Base-by-base conservation (phyloP, 257 asterid genomes). In the Buddleja alternifolia region DNA sequence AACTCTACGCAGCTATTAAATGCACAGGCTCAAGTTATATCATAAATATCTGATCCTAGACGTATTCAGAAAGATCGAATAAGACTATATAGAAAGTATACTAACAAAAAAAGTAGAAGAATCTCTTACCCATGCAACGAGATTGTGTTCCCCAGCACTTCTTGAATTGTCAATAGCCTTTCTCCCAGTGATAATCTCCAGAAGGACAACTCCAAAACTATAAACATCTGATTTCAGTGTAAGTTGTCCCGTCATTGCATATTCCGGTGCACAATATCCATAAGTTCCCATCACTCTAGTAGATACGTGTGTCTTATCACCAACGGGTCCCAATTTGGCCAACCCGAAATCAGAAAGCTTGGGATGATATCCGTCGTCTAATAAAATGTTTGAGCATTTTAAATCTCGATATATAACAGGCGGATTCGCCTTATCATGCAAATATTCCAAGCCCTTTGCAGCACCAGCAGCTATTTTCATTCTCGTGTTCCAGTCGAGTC, bases 401-500 rank as follows among this genome's bases (percentile, higher is more conserved):
- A 89, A 73, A 78, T 86, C 89, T 53, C 90, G 72, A 73, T 86
- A 83, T 42, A 89, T 89, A 32, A 89, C 88, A 14, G 95, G 96
- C 3, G 96, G 96, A 58, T 79, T 86, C 9, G 84, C 90, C 74
- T 73, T 85, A 69, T 83, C 88, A 50, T 86, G 96, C 70, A 89
- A 67, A 77, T 83, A 85, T 73, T 83, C 95, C 77, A 89, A 82
- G 71, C 92, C 90, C 71, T 77, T 81, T 21, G 95, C 88, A 46
- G 88, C 90, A 37, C 92, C 95, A 8, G 90, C 88, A 39, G 92
- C 96, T 63, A 83, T 77, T 81, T 86, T 85, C 95, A 89, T 89
- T 67, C 96, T 80, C n/a, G 87, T 85, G 75, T 81, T 89, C 95
- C 95, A 89, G 63, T 86, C 95, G 0, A 86, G 86, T 23, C 74